Evolutionary conservation across 2,329 filamentous ascomycete species (phyloP).

Genomic region (Epichloe scottii): DNA sequence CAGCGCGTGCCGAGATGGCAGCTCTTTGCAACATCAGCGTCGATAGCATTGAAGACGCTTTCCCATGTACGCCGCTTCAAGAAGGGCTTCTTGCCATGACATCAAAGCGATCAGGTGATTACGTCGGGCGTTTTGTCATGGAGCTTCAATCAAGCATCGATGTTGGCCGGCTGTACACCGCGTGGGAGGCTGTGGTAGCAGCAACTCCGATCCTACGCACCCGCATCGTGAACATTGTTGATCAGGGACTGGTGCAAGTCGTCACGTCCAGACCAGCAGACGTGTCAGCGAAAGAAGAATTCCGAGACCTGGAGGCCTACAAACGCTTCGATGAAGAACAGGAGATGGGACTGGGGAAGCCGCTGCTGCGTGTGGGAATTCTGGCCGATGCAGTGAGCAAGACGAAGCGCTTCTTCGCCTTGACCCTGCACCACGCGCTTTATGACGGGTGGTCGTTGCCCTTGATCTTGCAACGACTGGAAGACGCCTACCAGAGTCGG

Average conservation of each 20-base stretch:
- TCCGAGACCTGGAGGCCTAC: no score
- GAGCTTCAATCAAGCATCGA: no score
- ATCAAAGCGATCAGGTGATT: slow-evolving; percentile 3
- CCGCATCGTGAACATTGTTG: slow-evolving; percentile 1
- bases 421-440: slow-evolving; percentile 34
- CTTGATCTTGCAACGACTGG: slow-evolving; percentile 27
- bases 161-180: not conserved
- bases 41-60: slow-evolving; percentile 3
- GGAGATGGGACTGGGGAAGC: slow-evolving; percentile 11
- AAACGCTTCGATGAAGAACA: slow-evolving; percentile 14
- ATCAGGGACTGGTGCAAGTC: slow-evolving; percentile 26
- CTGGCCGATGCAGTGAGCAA: no score
- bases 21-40: not conserved
- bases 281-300: slow-evolving; percentile 19
- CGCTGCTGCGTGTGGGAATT: not conserved
- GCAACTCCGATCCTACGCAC: slow-evolving; percentile 6
- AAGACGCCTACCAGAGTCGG: slow-evolving; percentile 22
- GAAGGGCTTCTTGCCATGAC: slow-evolving; percentile 7
- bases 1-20: not conserved
- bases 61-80: slow-evolving; percentile 8
- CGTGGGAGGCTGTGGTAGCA: not conserved
- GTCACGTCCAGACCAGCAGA: slow-evolving; percentile 22
- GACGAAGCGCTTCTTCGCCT: slow-evolving; percentile 13
- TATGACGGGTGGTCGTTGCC: slow-evolving; percentile 40
- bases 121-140: not conserved